A percentile compares a stretch with the other conserved stretches of the same genome.
Conservation (phyloP, 345 rosid genomes). For the Euphorbia peplus region DNA sequence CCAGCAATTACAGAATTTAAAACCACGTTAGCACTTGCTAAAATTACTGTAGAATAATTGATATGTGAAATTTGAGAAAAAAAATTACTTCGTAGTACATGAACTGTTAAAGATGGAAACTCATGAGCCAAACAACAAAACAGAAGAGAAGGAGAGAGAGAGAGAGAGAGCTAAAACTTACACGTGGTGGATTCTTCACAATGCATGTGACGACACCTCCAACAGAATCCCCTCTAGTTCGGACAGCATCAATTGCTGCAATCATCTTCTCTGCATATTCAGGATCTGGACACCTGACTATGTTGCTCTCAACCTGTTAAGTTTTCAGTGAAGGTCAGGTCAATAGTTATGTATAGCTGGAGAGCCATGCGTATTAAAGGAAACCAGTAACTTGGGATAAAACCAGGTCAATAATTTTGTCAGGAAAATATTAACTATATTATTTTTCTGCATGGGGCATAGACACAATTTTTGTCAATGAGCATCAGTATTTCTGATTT, state of each 20-base stretch:
- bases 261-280: slow-evolving; percentile 98
- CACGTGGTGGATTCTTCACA: slow-evolving; percentile 85
- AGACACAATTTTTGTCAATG: too few species aligned
- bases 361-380: background rate
- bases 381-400: background rate
- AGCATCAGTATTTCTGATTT: too few species aligned
- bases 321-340: slow-evolving; percentile 11
- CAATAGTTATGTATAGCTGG: background rate
- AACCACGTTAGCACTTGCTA: background rate
- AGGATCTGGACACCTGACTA: slow-evolving; percentile 93
- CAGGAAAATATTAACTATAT: too few species aligned
- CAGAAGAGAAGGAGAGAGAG: background rate
- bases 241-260: slow-evolving; percentile 81
- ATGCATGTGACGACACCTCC: slow-evolving; percentile 98
- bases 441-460: too few species aligned
- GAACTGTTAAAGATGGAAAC: background rate
- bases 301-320: slow-evolving; percentile 86
- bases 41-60: background rate
- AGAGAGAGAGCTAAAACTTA: slow-evolving; percentile 27
- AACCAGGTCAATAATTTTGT: background rate
- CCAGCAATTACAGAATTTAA: slow-evolving; percentile 25
- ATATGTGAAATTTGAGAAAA: background rate
- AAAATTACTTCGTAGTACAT: background rate
- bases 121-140: background rate
- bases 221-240: slow-evolving; percentile 82